Percentiles rank a stretch among this genome's conserved stretches.
Conservation (phyloP, 2,329 filamentous ascomycete genomes). For the Shiraia bambusicola region DNA sequence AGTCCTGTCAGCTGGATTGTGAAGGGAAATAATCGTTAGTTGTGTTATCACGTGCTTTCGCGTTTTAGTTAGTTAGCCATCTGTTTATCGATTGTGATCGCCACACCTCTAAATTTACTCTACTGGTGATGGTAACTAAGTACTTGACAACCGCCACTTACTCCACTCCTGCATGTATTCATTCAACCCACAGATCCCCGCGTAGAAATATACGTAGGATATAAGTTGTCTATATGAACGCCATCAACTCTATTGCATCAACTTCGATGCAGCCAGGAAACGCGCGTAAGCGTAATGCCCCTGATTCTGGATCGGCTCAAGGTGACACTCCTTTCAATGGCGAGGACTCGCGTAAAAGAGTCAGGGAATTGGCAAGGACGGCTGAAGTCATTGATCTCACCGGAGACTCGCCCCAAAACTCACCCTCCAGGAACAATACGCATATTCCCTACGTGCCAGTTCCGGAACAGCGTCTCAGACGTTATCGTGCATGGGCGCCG, state of each 20-base stretch:
- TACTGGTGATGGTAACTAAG: too few species aligned
- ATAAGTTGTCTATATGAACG: neutral
- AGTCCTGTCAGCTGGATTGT: constrained; percentile 19
- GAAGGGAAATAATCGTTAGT: neutral
- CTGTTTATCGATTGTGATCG: neutral
- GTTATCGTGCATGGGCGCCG: constrained; percentile 46
- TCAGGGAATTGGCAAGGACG: constrained; percentile 3
- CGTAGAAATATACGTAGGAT: too few species aligned
- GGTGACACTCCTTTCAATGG: constrained; percentile 1
- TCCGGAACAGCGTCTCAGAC: constrained; percentile 36
- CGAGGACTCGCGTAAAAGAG: constrained; percentile 9
- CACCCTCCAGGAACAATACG: constrained; percentile 22
- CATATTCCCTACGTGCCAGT: constrained; percentile 12
- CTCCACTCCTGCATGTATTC: too few species aligned
- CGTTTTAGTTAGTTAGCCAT: neutral
- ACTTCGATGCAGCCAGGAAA: too few species aligned
- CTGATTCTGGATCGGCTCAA: constrained; percentile 11
- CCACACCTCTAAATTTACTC: constrained; percentile 1
- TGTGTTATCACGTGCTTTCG: constrained; percentile 1
- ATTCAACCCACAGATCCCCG: too few species aligned
- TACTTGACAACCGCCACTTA: too few species aligned
- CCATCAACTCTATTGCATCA: neutral
- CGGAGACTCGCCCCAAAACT: constrained; percentile 14
- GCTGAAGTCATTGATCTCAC: constrained; percentile 12
- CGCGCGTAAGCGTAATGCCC: constrained; percentile 27